These are phyloP conservation scores for Colletotrichum australisinense DNA, from an alignment of 2,329 filamentous ascomycete species.

Conservation along the genomic window DNA sequence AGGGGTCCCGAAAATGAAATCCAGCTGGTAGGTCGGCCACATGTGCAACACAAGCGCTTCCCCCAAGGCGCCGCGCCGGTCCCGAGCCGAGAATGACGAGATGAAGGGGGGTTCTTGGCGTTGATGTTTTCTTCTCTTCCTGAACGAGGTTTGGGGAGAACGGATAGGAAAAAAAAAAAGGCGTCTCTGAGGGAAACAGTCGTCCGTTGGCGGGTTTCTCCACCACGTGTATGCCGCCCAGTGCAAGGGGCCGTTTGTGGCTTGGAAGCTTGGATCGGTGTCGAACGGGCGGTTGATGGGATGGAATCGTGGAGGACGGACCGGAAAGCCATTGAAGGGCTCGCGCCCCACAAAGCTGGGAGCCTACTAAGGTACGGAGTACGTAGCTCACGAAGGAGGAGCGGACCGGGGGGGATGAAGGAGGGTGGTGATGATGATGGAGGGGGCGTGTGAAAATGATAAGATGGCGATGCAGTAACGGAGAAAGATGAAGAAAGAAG, in stretches of 20 bases:
- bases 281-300: background rate
- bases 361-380: too few species aligned
- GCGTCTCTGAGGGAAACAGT: slow-evolving; percentile 1
- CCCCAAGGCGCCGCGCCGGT: slow-evolving; percentile 28
- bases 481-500: background rate
- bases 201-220: slow-evolving; percentile 8
- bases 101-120: slow-evolving; percentile 11
- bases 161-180: slow-evolving; percentile 4
- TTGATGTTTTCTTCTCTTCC: slow-evolving; percentile 8
- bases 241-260: slow-evolving; percentile 23
- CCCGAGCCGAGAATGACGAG: slow-evolving; percentile 2
- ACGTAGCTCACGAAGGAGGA: background rate
- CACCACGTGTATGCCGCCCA: slow-evolving; percentile 24
- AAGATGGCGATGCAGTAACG: background rate
- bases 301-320: slow-evolving; percentile 28
- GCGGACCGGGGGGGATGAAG: background rate
- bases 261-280: slow-evolving; percentile 20
- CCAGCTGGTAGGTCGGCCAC: slow-evolving; percentile 5
- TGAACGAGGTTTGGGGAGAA: slow-evolving; percentile 10
- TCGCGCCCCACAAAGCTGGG: background rate
- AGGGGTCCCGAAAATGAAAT: background rate
- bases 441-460: background rate
- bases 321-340: slow-evolving; percentile 27
- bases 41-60: background rate
- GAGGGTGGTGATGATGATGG: background rate